These are phyloP conservation scores for Galium porrigens DNA, from an alignment of 305 asterid species.

Conservation along the genomic window DNA sequence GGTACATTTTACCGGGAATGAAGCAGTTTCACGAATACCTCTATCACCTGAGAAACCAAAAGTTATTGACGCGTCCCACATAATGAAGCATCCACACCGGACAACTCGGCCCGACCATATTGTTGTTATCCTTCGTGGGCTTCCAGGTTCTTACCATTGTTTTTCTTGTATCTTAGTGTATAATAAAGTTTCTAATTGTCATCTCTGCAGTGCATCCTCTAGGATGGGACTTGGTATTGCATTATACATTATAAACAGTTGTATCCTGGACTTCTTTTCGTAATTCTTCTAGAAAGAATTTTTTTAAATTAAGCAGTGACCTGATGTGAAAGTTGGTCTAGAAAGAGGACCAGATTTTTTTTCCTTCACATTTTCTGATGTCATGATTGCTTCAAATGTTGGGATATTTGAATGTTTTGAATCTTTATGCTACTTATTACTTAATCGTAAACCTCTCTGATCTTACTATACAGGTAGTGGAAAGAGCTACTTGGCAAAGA, in stretches of 20 bases:
- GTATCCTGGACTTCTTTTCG: neutral
- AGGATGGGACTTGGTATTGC: neutral
- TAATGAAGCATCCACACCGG: constrained; percentile 78
- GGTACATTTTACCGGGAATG: constrained; percentile 32
- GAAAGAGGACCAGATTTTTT: neutral
- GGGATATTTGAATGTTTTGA: constrained; percentile 1
- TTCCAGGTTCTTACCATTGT: constrained; percentile 49
- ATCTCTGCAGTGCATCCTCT: neutral
- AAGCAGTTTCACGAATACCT: constrained; percentile 27
- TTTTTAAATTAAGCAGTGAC: neutral
- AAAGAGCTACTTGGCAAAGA: constrained; percentile 83
- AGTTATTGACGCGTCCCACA: constrained; percentile 59
- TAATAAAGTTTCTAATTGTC: neutral
- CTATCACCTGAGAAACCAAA: constrained; percentile 38
- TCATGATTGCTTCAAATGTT: neutral
- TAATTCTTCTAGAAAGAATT: neutral
- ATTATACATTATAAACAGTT: neutral
- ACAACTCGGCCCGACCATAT: constrained; percentile 81
- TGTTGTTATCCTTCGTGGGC: constrained; percentile 81
- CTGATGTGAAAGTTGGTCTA: neutral
- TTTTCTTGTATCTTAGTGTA: neutral
- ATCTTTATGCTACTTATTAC: neutral
- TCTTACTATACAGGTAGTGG: constrained; percentile 56
- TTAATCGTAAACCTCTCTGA: constrained; percentile 5
- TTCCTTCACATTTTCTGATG: neutral